phyloP scores from a whole-genome alignment of 2,329 filamentous ascomycete species.

The Mycogone perniciosa region DNA sequence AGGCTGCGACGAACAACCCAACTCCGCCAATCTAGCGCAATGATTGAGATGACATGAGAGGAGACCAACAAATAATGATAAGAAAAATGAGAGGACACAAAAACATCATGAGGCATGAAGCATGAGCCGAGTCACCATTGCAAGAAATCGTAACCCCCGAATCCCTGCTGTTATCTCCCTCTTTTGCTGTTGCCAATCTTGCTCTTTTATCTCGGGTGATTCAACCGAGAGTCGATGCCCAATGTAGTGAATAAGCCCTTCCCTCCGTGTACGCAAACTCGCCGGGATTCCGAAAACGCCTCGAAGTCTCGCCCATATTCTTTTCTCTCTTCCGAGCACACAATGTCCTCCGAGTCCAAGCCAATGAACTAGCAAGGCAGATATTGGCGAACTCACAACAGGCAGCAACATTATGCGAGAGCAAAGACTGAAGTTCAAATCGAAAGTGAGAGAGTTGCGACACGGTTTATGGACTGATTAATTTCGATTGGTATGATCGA shows the following conservation, averaged over 20 bases:
- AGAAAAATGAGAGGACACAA: conserved; percentile 12
- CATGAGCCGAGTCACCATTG: conserved; percentile 17
- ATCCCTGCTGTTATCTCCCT: not conserved
- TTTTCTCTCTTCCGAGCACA: conserved; percentile 6
- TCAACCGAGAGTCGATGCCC: too few species aligned
- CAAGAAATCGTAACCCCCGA: conserved; percentile 23
- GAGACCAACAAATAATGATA: conserved; percentile 14
- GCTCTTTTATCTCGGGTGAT: not conserved
- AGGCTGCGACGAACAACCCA: conserved; percentile 19
- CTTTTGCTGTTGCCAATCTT: conserved; percentile 6
- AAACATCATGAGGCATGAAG: conserved; percentile 13
- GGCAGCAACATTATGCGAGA: conserved; percentile 18
- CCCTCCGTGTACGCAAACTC: too few species aligned
- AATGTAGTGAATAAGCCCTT: too few species aligned
- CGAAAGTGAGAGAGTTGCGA: conserved; percentile 24
- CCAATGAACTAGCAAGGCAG: conserved; percentile 2
- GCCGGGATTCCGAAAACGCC: conserved; percentile 20
- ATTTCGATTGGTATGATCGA: conserved; percentile 50
- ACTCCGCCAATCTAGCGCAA: conserved; percentile 24
- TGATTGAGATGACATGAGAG: conserved; percentile 18
- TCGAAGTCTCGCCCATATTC: conserved; percentile 7
- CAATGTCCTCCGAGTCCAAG: not conserved
- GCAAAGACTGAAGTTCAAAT: conserved; percentile 10
- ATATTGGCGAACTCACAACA: conserved; percentile 24
- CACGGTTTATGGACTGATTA: conserved; percentile 40